These are phyloP conservation scores for Clarkia xantiana DNA, from an alignment of 345 rosid species.

Conservation along the genomic window DNA sequence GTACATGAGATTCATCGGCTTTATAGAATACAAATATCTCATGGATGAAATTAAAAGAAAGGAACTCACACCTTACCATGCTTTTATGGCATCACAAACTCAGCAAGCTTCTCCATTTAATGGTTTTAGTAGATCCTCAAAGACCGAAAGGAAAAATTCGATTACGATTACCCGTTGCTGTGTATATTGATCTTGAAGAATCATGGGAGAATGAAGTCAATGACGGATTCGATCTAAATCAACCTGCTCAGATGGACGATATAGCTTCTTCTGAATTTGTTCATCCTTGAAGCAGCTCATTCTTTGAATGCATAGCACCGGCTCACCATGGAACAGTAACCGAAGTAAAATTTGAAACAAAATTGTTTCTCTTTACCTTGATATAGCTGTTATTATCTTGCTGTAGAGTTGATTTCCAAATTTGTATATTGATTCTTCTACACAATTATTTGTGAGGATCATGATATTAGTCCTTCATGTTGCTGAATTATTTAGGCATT, in stretches of 20 bases:
- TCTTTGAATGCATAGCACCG: constrained; percentile 22
- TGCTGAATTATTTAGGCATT: background rate
- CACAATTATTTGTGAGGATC: no score
- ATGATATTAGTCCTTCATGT: no score
- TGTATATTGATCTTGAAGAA: constrained; percentile 49
- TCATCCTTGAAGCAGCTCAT: constrained; percentile 13
- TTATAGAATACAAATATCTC: constrained; percentile 42
- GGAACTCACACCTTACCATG: constrained; percentile 41
- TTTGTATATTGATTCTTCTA: no score
- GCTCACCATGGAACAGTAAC: constrained; percentile 19
- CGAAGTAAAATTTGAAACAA: no score
- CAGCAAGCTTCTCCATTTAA: constrained; percentile 38
- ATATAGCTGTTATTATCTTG: no score
- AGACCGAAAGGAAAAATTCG: constrained; percentile 58
- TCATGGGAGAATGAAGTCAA: constrained; percentile 21
- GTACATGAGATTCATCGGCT: constrained; percentile 57
- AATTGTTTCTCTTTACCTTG: no score
- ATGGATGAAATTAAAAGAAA: no score
- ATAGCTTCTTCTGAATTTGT: constrained; percentile 21
- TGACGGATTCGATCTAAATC: constrained; percentile 62
- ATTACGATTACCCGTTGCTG: constrained; percentile 77
- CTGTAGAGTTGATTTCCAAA: no score
- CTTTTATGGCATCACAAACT: constrained; percentile 29
- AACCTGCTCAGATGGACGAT: constrained; percentile 48
- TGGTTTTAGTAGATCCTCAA: constrained; percentile 53